These are phyloP conservation scores for Tulasnella sp. DNA, from an alignment of 768 basidiomycete species.

Conservation along the genomic window DNA sequence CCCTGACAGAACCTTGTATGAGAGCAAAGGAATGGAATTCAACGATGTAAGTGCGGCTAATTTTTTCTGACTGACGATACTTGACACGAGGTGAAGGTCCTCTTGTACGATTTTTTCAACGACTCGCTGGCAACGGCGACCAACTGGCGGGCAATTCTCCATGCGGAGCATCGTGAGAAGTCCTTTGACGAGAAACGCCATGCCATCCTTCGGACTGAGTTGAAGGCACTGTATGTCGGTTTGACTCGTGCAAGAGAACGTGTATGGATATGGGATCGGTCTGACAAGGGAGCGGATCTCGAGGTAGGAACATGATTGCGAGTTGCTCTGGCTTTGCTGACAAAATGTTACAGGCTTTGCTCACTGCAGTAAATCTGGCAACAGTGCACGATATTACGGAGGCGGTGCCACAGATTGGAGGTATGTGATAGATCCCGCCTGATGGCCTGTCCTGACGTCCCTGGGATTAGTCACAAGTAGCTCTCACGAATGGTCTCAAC, in stretches of 20 bases:
- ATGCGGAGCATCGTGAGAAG: not conserved
- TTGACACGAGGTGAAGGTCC: constrained; percentile 40
- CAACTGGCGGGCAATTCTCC: constrained; percentile 53
- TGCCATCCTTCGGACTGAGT: constrained; percentile 11
- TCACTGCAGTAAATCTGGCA: not conserved
- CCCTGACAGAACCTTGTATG: constrained; percentile 40
- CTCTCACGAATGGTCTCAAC: not conserved
- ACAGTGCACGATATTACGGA: not conserved
- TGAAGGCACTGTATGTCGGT: constrained; percentile 21
- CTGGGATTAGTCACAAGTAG: not conserved
- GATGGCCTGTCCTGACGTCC: not conserved
- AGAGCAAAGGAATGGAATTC: constrained; percentile 61
- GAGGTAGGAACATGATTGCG: not conserved
- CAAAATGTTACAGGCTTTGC: not conserved
- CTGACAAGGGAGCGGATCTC: not conserved
- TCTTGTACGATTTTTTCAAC: constrained; percentile 67
- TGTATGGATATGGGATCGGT: constrained; percentile 20
- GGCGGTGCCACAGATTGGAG: not conserved
- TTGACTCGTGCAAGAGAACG: constrained; percentile 17
- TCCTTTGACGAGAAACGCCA: not conserved
- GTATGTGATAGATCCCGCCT: too few species aligned
- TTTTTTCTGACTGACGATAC: not conserved
- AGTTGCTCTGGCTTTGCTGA: not conserved
- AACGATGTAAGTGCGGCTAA: constrained; percentile 41
- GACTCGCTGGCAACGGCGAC: constrained; percentile 46